Percentiles rank a stretch among this genome's conserved stretches.
phyloP scores from a whole-genome alignment of 2,329 filamentous ascomycete species.

The Pseudogymnoascus sp. region DNA sequence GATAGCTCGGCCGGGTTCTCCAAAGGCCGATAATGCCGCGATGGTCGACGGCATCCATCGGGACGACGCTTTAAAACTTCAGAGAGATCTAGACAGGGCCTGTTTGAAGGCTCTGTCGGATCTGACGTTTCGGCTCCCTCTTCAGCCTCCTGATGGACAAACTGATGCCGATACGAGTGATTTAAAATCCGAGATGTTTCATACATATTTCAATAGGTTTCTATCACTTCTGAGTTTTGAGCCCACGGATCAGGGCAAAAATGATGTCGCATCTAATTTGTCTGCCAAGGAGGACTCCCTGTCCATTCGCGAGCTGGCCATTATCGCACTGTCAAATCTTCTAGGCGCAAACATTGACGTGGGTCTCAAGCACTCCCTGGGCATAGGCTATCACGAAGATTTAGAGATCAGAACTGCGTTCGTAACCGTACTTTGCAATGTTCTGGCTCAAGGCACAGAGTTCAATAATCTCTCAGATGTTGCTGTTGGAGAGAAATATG shows the following conservation, averaged over 20 bases:
- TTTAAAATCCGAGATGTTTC: constrained; percentile 62
- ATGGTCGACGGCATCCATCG: constrained; percentile 35
- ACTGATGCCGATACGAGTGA: constrained; percentile 59
- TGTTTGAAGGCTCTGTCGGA: constrained; percentile 57
- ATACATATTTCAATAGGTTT: constrained; percentile 62
- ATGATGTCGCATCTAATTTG: constrained; percentile 33
- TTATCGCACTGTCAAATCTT: constrained; percentile 59
- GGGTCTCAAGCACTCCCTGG: constrained; percentile 59
- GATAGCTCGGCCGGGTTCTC: constrained; percentile 53
- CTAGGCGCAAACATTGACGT: constrained; percentile 65
- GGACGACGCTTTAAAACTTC: constrained; percentile 50
- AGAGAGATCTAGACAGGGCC: constrained; percentile 57
- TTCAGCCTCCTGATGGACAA: constrained; percentile 57
- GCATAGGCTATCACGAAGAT: constrained; percentile 63
- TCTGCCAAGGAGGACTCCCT: constrained; percentile 43
- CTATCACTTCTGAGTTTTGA: constrained; percentile 56
- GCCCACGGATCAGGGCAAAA: constrained; percentile 34
- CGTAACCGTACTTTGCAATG: constrained; percentile 61
- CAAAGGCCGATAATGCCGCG: constrained; percentile 35
- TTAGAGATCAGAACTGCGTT: constrained; percentile 62
- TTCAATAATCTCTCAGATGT: constrained; percentile 61
- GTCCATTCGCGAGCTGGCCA: constrained; percentile 53
- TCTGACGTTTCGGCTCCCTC: constrained; percentile 55
- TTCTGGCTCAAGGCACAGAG: constrained; percentile 61
- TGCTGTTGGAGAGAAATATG: constrained; percentile 60